Evolutionary conservation across 176 grass and related monocot species (phyloP).

Genomic region (Chrysopogon serrulatus): DNA sequence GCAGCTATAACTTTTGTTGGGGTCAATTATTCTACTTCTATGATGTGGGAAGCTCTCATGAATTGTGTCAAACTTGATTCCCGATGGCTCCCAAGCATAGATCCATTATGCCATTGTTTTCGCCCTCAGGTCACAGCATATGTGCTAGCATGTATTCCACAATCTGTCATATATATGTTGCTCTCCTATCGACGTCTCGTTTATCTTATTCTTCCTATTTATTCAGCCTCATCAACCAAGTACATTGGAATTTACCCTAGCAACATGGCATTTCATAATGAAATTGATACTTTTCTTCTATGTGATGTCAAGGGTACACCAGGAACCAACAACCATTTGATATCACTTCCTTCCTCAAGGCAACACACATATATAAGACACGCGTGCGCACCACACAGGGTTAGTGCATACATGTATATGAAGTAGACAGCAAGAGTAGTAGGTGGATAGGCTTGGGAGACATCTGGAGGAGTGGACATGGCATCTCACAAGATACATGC

Average conservation of each 20-base stretch:
- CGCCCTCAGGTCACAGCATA: background rate
- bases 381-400: too few relatives aligned
- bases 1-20: background rate
- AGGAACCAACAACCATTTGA: background rate
- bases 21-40: background rate
- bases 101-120: background rate
- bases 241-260: background rate
- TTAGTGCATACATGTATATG: too few relatives aligned
- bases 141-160: background rate
- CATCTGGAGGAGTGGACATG: background rate
- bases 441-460: background rate
- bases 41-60: background rate
- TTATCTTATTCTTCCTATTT: background rate
- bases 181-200: background rate
- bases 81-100: background rate
- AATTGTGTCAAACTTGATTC: background rate
- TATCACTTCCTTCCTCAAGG: too few relatives aligned
- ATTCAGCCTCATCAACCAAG: background rate
- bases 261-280: background rate
- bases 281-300: background rate
- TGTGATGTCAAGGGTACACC: background rate
- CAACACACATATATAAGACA: too few relatives aligned
- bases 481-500: background rate
- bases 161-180: background rate
- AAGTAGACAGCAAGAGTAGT: background rate